Evolutionary conservation across 2,329 filamentous ascomycete species (phyloP).

Genomic region (Ceratocystis diversiconidia): DNA sequence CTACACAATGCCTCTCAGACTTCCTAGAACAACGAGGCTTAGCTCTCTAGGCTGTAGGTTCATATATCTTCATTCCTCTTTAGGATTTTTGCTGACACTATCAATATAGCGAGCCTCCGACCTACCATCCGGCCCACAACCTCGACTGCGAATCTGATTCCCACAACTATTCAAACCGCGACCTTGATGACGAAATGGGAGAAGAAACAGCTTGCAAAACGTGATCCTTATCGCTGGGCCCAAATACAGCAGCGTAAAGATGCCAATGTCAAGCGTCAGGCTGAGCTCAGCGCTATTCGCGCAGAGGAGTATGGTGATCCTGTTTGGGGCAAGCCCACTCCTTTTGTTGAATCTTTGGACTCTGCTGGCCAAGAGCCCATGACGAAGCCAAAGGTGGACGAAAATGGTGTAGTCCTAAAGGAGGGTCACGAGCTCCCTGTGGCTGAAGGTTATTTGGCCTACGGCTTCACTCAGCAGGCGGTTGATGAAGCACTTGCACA

Average conservation of each 20-base stretch:
- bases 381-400: constrained; percentile 28
- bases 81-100: constrained; percentile 17
- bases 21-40: constrained; percentile 46
- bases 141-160: constrained; percentile 31
- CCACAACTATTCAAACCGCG: constrained; percentile 50
- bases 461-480: constrained; percentile 56
- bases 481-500: constrained; percentile 51
- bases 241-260: constrained; percentile 73
- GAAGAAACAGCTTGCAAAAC: constrained; percentile 50
- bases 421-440: constrained; percentile 33
- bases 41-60: constrained; percentile 45
- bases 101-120: constrained; percentile 42
- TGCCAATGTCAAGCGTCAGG: constrained; percentile 63
- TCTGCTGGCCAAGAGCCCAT: constrained; percentile 38
- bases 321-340: constrained; percentile 61
- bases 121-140: constrained; percentile 34
- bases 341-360: constrained; percentile 73
- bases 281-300: constrained; percentile 51
- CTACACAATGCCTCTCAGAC: constrained; percentile 48
- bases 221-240: constrained; percentile 69
- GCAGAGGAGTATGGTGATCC: constrained; percentile 58
- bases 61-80: not conserved
- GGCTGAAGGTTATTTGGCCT: constrained; percentile 50
- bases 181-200: constrained; percentile 44
- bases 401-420: constrained; percentile 29